Percentiles rank a stretch among this genome's conserved stretches.
These are phyloP conservation scores for Fusarium sp. DNA, from an alignment of 2,329 filamentous ascomycete genomes.

Conservation along the genomic window DNA sequence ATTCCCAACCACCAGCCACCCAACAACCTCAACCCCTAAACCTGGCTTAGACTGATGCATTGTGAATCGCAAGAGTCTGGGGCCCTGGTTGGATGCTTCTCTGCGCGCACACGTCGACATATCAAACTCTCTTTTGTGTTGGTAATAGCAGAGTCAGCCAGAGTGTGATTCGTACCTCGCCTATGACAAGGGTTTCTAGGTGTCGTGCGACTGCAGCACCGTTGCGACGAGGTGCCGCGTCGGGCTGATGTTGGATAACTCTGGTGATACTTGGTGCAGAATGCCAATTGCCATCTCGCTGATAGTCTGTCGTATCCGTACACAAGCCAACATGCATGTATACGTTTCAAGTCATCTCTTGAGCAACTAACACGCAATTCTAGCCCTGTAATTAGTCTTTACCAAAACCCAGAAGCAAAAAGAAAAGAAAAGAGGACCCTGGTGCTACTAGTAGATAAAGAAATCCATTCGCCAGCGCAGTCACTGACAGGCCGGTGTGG, in stretches of 20 bases:
- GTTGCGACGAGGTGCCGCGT: slow-evolving; percentile 36
- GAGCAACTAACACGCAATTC: background rate
- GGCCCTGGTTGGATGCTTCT: background rate
- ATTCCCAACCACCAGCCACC: slow-evolving; percentile 15
- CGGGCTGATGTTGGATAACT: slow-evolving; percentile 19
- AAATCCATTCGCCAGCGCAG: background rate
- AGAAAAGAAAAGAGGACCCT: background rate
- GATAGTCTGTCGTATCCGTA: background rate
- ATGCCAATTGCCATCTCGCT: background rate
- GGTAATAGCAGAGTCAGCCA: background rate
- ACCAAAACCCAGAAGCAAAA: background rate
- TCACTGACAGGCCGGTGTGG: slow-evolving; percentile 26
- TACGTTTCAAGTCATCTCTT: background rate
- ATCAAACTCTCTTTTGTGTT: background rate
- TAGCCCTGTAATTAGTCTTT: background rate
- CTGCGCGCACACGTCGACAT: slow-evolving; percentile 1
- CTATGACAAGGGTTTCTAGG: slow-evolving; percentile 31
- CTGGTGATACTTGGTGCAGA: slow-evolving; percentile 3
- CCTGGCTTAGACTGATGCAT: slow-evolving; percentile 16
- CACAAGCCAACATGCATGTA: background rate
- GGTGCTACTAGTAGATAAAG: background rate
- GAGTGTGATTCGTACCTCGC: slow-evolving; percentile 36
- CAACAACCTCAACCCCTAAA: background rate
- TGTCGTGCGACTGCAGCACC: slow-evolving; percentile 40
- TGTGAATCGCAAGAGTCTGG: slow-evolving; percentile 27